Conservation (phyloP, 2,329 filamentous ascomycete genomes). For the Dactylella cylindrospora region DNA sequence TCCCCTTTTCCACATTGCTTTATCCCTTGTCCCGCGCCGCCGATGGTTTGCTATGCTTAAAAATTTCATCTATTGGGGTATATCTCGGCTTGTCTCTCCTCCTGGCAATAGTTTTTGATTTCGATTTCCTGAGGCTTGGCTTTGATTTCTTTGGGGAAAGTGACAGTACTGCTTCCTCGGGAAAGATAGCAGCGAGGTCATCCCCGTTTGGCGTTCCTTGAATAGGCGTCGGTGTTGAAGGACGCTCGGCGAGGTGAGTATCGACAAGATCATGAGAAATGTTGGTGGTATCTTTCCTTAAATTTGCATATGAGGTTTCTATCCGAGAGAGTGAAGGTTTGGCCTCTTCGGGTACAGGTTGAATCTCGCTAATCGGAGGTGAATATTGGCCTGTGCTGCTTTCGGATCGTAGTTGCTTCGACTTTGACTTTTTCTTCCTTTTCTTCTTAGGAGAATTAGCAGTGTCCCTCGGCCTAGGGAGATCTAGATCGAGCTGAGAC, state of each 20-base stretch:
- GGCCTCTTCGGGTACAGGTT: neutral
- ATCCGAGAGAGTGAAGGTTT: too few species aligned
- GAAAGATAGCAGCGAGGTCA: neutral
- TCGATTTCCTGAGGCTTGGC: conserved; percentile 8
- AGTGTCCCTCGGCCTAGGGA: neutral
- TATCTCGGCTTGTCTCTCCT: conserved; percentile 6
- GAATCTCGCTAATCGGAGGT: neutral
- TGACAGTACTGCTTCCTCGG: neutral
- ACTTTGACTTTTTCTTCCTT: conserved; percentile 1
- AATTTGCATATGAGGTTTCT: too few species aligned
- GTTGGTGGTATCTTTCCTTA: too few species aligned
- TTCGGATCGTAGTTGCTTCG: too few species aligned
- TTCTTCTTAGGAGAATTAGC: neutral
- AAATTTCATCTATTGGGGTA: conserved; percentile 8
- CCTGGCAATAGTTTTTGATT: conserved; percentile 2
- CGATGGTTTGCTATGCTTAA: conserved; percentile 34
- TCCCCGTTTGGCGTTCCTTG: neutral
- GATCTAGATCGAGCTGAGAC: neutral
- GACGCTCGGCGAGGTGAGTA: neutral
- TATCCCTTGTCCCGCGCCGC: too few species aligned
- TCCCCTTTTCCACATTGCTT: too few species aligned
- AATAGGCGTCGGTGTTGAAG: neutral
- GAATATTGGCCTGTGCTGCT: neutral
- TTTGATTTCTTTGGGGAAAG: conserved; percentile 1
- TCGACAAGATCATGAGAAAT: too few species aligned